Base-by-base conservation (phyloP, 345 rosid species). In the Streptanthus diversifolius region DNA sequence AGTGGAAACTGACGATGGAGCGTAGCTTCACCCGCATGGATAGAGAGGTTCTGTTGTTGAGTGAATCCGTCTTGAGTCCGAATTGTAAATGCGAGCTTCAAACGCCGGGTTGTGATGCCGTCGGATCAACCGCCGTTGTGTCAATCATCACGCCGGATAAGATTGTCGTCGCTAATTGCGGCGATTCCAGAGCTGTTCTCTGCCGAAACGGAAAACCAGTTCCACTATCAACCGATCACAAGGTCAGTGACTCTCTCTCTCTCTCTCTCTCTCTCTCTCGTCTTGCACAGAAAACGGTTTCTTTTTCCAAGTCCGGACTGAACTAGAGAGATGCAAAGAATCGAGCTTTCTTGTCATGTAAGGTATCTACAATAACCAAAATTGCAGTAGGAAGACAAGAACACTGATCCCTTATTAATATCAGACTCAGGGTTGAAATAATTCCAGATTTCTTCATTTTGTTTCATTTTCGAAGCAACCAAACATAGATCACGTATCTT, bases 171-270 rank as follows among this genome's bases (percentile, higher is more conserved):
- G 88, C 98, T 2, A 93, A 93, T 64, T 89, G 97, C 21, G 98
- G 98, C 4, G 98, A 93, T 63, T 93, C 98, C 0, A 84, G 98
- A 48, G 97, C 96, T 1, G 91, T 90, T 44, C 85, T 90, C 13
- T 87, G 92, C 37, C 86, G 95, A 1, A 81, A 84, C 8, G 92
- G 96, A 48, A 86, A 72, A 63, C 85, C 96, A 12, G 7, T 93
- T 1, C 86, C 96, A 0, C 80, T 90, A 63, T 89, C 98, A 6
- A 58, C 74, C 17, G 97, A 93, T 77, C 98, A 93, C 67, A 93
- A 90, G 90, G 97, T 87, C 22, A 32, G 11, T 8, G 10, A 53
- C 41, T 19, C 5, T 37, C 43, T 56, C 3, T 55, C 7, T 22
- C 62, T 13, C 19, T 27, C 7, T 19, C 5, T 37, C 43, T 56